Evolutionary conservation across 495 filamentous ascomycete species (phyloP).

Genomic region (Hypoxylon cercidicola): DNA sequence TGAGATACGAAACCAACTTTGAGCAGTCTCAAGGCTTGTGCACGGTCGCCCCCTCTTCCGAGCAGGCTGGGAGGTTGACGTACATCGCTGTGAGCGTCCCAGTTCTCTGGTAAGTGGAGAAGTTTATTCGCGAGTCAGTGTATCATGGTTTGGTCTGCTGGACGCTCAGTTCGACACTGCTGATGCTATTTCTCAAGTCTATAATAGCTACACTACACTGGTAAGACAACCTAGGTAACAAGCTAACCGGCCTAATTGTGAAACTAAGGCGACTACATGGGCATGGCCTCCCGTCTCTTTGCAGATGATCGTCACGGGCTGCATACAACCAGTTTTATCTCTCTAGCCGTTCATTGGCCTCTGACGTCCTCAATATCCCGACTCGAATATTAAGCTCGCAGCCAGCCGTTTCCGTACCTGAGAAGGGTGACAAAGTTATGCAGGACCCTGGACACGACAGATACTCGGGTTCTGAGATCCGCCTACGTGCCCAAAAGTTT

Average conservation of each 20-base stretch:
- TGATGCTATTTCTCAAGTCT: slow-evolving; percentile 6
- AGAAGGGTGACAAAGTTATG: slow-evolving; percentile 13
- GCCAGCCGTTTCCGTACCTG: slow-evolving; percentile 21
- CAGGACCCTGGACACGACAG: slow-evolving; percentile 18
- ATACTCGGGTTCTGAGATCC: slow-evolving; percentile 3
- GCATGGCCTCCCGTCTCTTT: slow-evolving; percentile 17
- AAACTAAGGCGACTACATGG: slow-evolving; percentile 7
- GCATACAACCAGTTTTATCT: slow-evolving; percentile 9
- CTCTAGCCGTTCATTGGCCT: slow-evolving; percentile 20
- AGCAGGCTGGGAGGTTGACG: not conserved
- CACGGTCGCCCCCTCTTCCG: slow-evolving; percentile 11
- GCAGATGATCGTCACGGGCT: slow-evolving; percentile 23
- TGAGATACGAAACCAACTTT: slow-evolving; percentile 6
- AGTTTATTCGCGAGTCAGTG: slow-evolving; percentile 21
- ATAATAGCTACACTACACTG: slow-evolving; percentile 10
- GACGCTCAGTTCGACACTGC: slow-evolving; percentile 4
- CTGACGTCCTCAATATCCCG: slow-evolving; percentile 13
- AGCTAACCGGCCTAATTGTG: not conserved
- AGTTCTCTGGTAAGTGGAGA: slow-evolving; percentile 15
- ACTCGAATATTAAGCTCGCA: slow-evolving; percentile 18
- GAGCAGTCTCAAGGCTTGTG: not conserved
- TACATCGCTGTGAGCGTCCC: slow-evolving; percentile 12
- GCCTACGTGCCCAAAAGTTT: not conserved
- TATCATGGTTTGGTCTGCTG: slow-evolving; percentile 6
- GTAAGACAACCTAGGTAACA: slow-evolving; percentile 11